A percentile compares a stretch with the other conserved stretches of the same genome.
phyloP scores from a whole-genome alignment of 2,329 filamentous ascomycete species.

The Penicillium hesseltinei region DNA sequence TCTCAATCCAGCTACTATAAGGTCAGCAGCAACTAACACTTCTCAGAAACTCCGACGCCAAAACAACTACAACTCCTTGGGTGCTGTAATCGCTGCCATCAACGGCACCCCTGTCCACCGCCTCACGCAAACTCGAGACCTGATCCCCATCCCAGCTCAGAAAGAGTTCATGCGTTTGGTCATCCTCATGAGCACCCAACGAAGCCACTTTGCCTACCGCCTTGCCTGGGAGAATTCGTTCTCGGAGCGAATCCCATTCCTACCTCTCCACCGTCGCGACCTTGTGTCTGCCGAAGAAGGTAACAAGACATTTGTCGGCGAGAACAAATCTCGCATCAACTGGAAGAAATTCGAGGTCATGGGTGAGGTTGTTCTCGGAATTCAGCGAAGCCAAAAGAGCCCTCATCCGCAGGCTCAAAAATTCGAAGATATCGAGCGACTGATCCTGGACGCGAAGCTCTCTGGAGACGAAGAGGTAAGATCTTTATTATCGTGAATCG shows the following conservation, averaged over 20 bases:
- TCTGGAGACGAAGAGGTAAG: slow-evolving; percentile 83
- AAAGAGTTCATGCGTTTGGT: slow-evolving; percentile 86
- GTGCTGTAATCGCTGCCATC: slow-evolving; percentile 89
- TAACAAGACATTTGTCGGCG: slow-evolving; percentile 81
- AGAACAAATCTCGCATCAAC: slow-evolving; percentile 74
- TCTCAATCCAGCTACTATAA: not conserved
- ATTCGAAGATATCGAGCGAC: slow-evolving; percentile 67
- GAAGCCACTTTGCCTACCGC: slow-evolving; percentile 93
- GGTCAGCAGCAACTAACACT: slow-evolving; percentile 9
- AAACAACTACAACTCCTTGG: slow-evolving; percentile 96
- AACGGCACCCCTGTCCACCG: slow-evolving; percentile 85
- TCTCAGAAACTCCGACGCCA: slow-evolving; percentile 73
- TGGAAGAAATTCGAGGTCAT: slow-evolving; percentile 99
- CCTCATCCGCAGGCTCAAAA: slow-evolving; percentile 71
- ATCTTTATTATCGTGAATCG: not conserved
- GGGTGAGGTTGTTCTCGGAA: slow-evolving; percentile 82
- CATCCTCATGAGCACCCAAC: slow-evolving; percentile 88
- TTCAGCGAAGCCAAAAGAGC: slow-evolving; percentile 86
- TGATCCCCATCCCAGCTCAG: slow-evolving; percentile 69
- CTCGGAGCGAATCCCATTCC: slow-evolving; percentile 84
- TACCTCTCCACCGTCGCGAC: slow-evolving; percentile 85
- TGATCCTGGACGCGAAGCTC: slow-evolving; percentile 80
- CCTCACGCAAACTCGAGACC: slow-evolving; percentile 71
- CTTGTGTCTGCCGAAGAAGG: slow-evolving; percentile 90
- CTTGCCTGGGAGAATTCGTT: slow-evolving; percentile 96